A percentile compares a stretch with the other conserved stretches of the same genome.
Evolutionary conservation across 495 filamentous ascomycete species (phyloP).

Genomic region (Aeminium ludgeri): DNA sequence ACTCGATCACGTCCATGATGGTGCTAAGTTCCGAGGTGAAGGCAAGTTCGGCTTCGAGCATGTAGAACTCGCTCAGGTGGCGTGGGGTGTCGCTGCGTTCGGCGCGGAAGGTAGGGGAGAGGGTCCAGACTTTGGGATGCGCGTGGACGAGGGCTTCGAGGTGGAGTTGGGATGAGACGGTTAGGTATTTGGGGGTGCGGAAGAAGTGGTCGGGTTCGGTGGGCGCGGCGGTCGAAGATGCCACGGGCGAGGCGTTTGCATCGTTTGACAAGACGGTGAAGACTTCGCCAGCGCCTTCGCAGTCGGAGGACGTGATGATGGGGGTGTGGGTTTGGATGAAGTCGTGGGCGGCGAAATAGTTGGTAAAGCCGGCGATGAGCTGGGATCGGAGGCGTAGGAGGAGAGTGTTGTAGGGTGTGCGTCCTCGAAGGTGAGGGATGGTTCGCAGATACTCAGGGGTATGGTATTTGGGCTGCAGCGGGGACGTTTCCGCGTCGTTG

Average conservation of each 20-base stretch:
- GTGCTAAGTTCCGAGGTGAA: constrained; percentile 52
- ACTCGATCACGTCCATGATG: constrained; percentile 65
- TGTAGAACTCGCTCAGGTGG: constrained; percentile 95
- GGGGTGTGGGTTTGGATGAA: constrained; percentile 86
- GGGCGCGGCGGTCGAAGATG: constrained; percentile 3
- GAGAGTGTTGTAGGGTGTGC: constrained; percentile 64
- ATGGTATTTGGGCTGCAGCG: constrained; percentile 88
- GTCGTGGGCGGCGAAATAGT: constrained; percentile 47
- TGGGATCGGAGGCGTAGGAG: constrained; percentile 75
- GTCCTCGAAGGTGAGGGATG: constrained; percentile 73
- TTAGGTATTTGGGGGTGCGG: constrained; percentile 79
- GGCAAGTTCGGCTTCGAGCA: constrained; percentile 81
- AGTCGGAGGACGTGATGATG: constrained; percentile 91
- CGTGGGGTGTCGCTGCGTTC: constrained; percentile 88
- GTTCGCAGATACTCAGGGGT: constrained; percentile 75
- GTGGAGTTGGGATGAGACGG: constrained; percentile 88
- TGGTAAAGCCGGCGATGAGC: constrained; percentile 49
- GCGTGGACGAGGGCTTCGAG: constrained; percentile 83
- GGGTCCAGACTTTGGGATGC: constrained; percentile 79
- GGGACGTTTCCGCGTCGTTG: constrained; percentile 71
- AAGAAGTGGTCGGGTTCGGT: constrained; percentile 47
- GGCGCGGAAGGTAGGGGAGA: constrained; percentile 85
- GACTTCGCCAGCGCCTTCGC: constrained; percentile 93
- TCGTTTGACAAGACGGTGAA: constrained; percentile 48
- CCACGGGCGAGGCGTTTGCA: not conserved